These are phyloP conservation scores for Arthromyces matolae DNA, from an alignment of 768 basidiomycete genomes.

Conservation along the genomic window DNA sequence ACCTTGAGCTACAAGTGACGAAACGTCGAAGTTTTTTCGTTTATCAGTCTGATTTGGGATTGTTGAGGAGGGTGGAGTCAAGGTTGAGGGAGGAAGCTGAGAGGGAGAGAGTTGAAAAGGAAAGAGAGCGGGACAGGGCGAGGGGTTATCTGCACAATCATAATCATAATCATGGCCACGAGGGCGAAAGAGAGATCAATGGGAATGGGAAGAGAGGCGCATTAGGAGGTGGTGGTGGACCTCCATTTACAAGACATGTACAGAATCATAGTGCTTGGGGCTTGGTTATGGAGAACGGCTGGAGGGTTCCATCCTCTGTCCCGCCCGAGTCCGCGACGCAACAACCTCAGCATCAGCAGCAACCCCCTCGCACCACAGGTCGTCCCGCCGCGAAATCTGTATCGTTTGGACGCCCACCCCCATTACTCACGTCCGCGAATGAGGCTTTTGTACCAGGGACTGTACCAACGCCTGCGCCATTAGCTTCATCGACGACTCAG, in stretches of 20 bases:
- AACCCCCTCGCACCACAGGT: slow-evolving; percentile 19
- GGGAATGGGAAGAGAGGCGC: slow-evolving; percentile 27
- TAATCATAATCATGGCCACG: slow-evolving; percentile 8
- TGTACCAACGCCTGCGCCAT: slow-evolving; percentile 2
- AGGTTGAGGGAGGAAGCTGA: slow-evolving; percentile 40
- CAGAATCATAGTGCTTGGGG: slow-evolving; percentile 2
- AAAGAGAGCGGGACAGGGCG: slow-evolving; percentile 9
- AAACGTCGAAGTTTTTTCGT: slow-evolving; percentile 88
- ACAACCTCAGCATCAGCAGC: neutral
- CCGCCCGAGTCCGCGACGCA: neutral
- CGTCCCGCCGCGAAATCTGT: slow-evolving; percentile 50
- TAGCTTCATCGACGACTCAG: slow-evolving; percentile 17
- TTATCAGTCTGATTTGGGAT: slow-evolving; percentile 73
- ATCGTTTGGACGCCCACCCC: slow-evolving; percentile 35
- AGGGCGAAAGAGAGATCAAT: slow-evolving; percentile 12
- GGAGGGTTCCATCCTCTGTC: slow-evolving; percentile 1
- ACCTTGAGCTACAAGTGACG: slow-evolving; percentile 82
- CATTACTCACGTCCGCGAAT: slow-evolving; percentile 1
- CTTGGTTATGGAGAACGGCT: slow-evolving; percentile 6
- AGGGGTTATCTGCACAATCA: slow-evolving; percentile 1
- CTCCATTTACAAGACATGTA: neutral
- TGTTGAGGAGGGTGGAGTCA: slow-evolving; percentile 69
- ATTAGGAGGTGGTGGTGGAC: slow-evolving; percentile 2
- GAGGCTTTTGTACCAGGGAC: slow-evolving; percentile 5
- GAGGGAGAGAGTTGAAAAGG: slow-evolving; percentile 29